A percentile compares a stretch with the other conserved stretches of the same genome.
Evolutionary conservation across 345 rosid genomes (phyloP).

Genomic region (Noccaea caerulescens): DNA sequence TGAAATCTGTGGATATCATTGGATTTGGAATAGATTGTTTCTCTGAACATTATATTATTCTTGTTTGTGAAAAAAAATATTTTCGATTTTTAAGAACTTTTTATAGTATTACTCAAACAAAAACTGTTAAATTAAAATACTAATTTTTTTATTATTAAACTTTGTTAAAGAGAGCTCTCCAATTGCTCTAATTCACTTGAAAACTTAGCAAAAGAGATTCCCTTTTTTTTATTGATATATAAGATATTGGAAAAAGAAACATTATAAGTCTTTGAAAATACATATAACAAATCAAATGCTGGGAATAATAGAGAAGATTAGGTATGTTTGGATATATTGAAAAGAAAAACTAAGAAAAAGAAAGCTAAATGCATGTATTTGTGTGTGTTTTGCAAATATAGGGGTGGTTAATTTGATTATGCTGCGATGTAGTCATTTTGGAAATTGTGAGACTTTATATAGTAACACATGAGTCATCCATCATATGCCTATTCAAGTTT

Average conservation of each 20-base stretch:
- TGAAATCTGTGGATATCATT: no score
- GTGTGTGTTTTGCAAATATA: conserved; percentile 45
- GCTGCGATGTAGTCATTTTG: conserved; percentile 33
- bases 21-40: no score
- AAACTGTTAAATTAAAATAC: no score
- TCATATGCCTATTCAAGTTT: not conserved
- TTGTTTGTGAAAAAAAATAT: no score
- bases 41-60: no score
- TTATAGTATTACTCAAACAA: no score
- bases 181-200: no score
- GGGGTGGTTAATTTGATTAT: conserved; percentile 51
- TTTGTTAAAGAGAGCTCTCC: no score
- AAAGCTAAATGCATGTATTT: conserved; percentile 48
- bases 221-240: not conserved
- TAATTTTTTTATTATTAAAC: no score
- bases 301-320: conserved; percentile 35
- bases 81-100: no score
- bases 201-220: no score
- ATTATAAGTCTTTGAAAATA: not conserved
- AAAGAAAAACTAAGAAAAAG: conserved; percentile 27
- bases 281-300: conserved; percentile 14
- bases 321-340: conserved; percentile 43
- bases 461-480: not conserved
- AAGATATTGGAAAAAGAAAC: not conserved
- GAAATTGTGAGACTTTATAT: no score